Conservation (phyloP, 2,329 filamentous ascomycete genomes). For the Fusarium paranaense region DNA sequence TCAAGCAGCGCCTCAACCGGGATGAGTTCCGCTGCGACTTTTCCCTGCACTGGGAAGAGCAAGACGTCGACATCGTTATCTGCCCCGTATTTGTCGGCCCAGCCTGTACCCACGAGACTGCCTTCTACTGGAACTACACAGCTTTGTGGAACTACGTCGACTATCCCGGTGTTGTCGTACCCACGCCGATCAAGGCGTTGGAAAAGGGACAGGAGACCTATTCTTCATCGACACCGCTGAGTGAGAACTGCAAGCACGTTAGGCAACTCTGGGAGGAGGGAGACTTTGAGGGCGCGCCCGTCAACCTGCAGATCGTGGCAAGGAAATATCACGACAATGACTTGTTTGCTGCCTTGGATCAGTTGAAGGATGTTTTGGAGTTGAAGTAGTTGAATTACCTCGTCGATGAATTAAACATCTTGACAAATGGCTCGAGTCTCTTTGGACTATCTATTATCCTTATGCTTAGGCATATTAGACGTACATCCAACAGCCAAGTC, state of each 20-base stretch:
- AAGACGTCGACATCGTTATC: constrained; percentile 51
- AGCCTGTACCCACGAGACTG: constrained; percentile 50
- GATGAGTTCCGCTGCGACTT: constrained; percentile 48
- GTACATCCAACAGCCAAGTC: background rate
- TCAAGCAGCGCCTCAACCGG: constrained; percentile 37
- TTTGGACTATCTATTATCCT: background rate
- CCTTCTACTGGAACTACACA: constrained; percentile 51
- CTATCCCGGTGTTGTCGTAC: constrained; percentile 49
- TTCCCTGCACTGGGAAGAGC: constrained; percentile 47
- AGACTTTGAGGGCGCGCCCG: constrained; percentile 50
- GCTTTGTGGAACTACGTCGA: constrained; percentile 53
- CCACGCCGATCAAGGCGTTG: constrained; percentile 44
- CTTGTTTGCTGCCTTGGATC: constrained; percentile 1
- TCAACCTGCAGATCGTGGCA: constrained; percentile 50
- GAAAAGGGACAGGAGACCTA: constrained; percentile 8
- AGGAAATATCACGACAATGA: constrained; percentile 49
- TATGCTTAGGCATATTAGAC: background rate
- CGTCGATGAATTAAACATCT: background rate
- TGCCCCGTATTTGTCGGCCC: constrained; percentile 40
- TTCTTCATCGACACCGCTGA: background rate
- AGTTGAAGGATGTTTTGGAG: background rate
- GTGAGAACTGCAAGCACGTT: constrained; percentile 32
- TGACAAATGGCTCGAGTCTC: background rate
- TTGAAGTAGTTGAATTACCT: background rate
- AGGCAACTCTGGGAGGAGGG: constrained; percentile 48